Base-by-base conservation (phyloP, 306 rosid genomes). In the Prunus salicina region DNA sequence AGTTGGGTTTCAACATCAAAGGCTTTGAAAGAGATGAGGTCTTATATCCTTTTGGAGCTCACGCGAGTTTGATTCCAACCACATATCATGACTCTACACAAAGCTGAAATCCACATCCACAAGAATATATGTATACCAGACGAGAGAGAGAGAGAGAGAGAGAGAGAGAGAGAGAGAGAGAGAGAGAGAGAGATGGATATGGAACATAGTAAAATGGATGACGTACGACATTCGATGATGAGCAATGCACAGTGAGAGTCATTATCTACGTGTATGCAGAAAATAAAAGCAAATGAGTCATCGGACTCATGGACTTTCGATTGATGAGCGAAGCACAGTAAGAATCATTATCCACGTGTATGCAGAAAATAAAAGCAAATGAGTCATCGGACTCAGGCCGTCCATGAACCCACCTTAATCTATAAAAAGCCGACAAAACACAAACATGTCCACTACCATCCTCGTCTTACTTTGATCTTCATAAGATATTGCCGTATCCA, bases 361-460 rank as follows among this genome's bases (percentile, higher is more conserved):
- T 24, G 64, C 64, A 24, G 47, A 55, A 73, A 64, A 9, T 73
- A 51, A 16, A 8, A 64, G 34, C 27, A 12, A 38, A 53, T 55
- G 56, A n/a, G 70, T 20, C 43, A 34, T 34, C 41, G 10, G 43
- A 6, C 43, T 38, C 43, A 7, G 43, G 43, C 43, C 43, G 43
- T 7, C 2, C 9, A 38, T 38, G 43, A 38, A 38, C 43, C 43
- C 43, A 38, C 43, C 43, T 5, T 11, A 16, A 3, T 20, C 58
- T 69, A 28, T 6, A 75, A 13, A 12, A 52, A 71, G 24, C 76
- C 78, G 79, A 80, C 81, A 82, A 64, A 69, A 41, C 81, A 24
- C 22, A 32, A 68, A 76, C 76, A 80, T 76, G 77, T 80, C 84
- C 80, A 72, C 76, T 75, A 60, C 80, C 71, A 75, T 61, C 77